These are phyloP conservation scores for Purpureocillium takamizusanense DNA, from an alignment of 2,329 filamentous ascomycete species.

Conservation along the genomic window DNA sequence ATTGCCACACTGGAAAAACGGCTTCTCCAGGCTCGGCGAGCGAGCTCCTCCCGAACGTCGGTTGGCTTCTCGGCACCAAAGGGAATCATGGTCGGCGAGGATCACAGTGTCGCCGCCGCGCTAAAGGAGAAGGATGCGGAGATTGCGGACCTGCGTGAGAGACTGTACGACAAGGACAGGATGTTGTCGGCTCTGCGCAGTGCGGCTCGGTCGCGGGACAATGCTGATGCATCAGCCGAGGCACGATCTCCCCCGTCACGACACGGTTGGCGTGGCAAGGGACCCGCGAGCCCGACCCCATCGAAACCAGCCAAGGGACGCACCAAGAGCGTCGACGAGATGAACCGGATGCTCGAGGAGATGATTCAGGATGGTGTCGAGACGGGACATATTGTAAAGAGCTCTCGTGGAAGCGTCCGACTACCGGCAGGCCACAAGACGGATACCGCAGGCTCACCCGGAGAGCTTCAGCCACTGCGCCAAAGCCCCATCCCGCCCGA, in stretches of 20 bases:
- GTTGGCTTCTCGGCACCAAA: constrained; percentile 56
- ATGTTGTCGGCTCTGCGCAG: constrained; percentile 84
- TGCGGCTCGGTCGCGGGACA: constrained; percentile 77
- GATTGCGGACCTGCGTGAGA: constrained; percentile 80
- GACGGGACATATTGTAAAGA: constrained; percentile 60
- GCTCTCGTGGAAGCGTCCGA: constrained; percentile 57
- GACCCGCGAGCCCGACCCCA: constrained; percentile 13
- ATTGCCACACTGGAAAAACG: constrained; percentile 90
- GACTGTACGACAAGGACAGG: constrained; percentile 87
- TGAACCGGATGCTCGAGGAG: constrained; percentile 88
- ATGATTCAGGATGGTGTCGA: constrained; percentile 91
- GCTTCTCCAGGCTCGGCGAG: constrained; percentile 78
- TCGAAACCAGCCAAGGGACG: constrained; percentile 35
- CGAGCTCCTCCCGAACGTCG: constrained; percentile 82
- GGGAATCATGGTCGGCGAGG: constrained; percentile 64
- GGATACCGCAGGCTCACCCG: constrained; percentile 22
- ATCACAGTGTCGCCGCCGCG: constrained; percentile 62
- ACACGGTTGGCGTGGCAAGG: constrained; percentile 7
- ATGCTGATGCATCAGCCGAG: constrained; percentile 50
- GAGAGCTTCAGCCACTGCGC: constrained; percentile 29
- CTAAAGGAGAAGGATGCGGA: constrained; percentile 87
- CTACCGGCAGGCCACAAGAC: constrained; percentile 38
- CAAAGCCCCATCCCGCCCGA: constrained; percentile 23
- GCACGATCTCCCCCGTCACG: constrained; percentile 18
- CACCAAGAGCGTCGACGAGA: constrained; percentile 73